Base-by-base conservation (phyloP, 805 yeast genomes). In the Yamadazyma endophytica region DNA sequence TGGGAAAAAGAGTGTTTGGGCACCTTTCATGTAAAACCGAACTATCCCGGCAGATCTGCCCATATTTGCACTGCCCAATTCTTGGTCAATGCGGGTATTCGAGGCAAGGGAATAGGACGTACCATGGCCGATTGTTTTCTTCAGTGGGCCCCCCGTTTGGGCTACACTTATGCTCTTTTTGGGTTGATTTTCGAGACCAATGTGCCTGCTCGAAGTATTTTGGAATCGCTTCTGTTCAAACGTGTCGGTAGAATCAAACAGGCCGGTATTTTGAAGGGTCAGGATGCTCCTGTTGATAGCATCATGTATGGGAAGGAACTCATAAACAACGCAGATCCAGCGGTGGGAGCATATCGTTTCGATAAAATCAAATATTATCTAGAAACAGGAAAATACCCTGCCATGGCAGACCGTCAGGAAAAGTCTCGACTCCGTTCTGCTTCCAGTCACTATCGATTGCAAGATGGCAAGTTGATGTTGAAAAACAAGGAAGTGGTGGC, bases 1-100 rank as follows among this genome's bases (percentile, higher is more conserved):
- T 89, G 97, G 96, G 94, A 88, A 38, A 86, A 84, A 46, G 89
- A 82, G 51, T 90, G 97, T 52, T 64, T 92, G 28, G 98, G 97
- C 1, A 74, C 89, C 2, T 88, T 90, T 50, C 79, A 73, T 52
- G 70, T 90, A 39, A 82, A 82, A 42, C 92, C 97, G 2, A 83
- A 86, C 47, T 90, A 81, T 51, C 96, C 97, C 0, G 97, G 97
- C 2, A 66, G 97, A 26, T 82, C 92, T 13, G 78, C 95, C 0
- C 97, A 90, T 51, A 81, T 92, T n/a, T 88, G 95, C 46, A 84
- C 95, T 0, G 95, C 86, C 2, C 81, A 82, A 13, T 83, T 90
- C 46, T 61, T 90, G 21, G 97, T 90, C 2, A 88, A 90, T 56
- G 92, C 95, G 4, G 95, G 95, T 42, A 86, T 86, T 44, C 66